These are phyloP conservation scores for Betula pendula DNA, from an alignment of 306 rosid species.

Conservation along the genomic window DNA sequence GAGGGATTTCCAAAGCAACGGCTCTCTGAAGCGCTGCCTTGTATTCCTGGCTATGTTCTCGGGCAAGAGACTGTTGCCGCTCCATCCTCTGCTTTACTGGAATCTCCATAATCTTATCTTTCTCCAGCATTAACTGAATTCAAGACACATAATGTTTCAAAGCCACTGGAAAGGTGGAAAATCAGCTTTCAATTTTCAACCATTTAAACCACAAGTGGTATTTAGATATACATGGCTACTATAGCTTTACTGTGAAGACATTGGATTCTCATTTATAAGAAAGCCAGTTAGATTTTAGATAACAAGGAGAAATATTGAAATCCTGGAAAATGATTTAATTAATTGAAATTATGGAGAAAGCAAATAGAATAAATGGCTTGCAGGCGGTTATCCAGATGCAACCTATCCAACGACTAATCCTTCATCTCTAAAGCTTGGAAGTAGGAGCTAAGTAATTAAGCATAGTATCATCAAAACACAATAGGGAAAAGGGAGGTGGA, in stretches of 20 bases:
- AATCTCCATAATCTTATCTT: slow-evolving; percentile 55
- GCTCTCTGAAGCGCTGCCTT: slow-evolving; percentile 79
- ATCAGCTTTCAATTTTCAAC: not conserved
- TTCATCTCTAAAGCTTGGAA: not conserved
- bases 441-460: not conserved
- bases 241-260: not conserved
- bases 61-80: slow-evolving; percentile 52
- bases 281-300: not conserved
- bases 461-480: slow-evolving; percentile 8
- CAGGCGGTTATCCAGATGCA: slow-evolving; percentile 9
- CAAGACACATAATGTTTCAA: slow-evolving; percentile 8
- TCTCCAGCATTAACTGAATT: slow-evolving; percentile 70
- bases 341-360: not conserved
- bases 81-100: slow-evolving; percentile 79
- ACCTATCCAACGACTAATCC: slow-evolving; percentile 1
- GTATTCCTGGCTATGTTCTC: slow-evolving; percentile 71
- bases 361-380: not conserved
- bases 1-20: slow-evolving; percentile 72
- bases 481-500: not conserved
- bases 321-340: not conserved
- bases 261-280: not conserved
- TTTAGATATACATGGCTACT: not conserved
- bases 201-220: not conserved
- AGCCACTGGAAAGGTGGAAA: not conserved
- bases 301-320: not conserved